Evolutionary conservation across 1,139 yeast genomes (phyloP).

Genomic region (Yamadazyma blattariae): DNA sequence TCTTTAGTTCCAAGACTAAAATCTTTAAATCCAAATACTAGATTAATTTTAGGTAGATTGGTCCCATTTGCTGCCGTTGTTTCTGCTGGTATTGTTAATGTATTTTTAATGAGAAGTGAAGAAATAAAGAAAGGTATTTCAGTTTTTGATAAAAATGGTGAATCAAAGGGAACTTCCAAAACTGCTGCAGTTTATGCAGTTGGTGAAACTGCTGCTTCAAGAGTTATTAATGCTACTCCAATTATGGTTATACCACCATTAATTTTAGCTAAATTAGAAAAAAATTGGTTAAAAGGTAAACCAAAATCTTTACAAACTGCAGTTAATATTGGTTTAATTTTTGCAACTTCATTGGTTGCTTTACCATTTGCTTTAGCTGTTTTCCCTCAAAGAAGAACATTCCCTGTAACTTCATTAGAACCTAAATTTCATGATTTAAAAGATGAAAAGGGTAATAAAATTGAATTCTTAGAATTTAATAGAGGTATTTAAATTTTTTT

Average conservation of each 20-base stretch:
- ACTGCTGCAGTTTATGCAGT: conserved; percentile 90
- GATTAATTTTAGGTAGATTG: conserved; percentile 70
- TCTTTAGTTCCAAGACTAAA: conserved; percentile 81
- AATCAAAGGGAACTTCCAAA: conserved; percentile 72
- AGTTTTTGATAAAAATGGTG: conserved; percentile 69
- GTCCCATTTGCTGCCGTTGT: conserved; percentile 99
- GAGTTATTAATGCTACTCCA: conserved; percentile 96
- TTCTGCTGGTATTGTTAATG: conserved; percentile 92
- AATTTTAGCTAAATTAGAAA: conserved; percentile 72
- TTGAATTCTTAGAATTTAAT: conserved; percentile 73
- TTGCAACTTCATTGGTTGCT: conserved; percentile 79
- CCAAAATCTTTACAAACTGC: conserved; percentile 61
- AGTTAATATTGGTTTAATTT: conserved; percentile 80
- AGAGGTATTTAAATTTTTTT: conserved; percentile 66
- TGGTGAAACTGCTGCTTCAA: conserved; percentile 92
- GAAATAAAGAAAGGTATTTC: conserved; percentile 82
- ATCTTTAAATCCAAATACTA: conserved; percentile 63
- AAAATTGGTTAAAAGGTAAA: conserved; percentile 62
- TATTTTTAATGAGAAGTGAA: conserved; percentile 91
- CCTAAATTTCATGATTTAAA: conserved; percentile 56
- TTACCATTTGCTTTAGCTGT: conserved; percentile 94
- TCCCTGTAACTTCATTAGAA: conserved; percentile 62
- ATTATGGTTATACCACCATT: conserved; percentile 95
- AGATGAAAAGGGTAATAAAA: conserved; percentile 59
- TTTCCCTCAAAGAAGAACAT: conserved; percentile 81